phyloP scores from a whole-genome alignment of 352 stramenopile genomes.

The Phytophthora pistaciae region DNA sequence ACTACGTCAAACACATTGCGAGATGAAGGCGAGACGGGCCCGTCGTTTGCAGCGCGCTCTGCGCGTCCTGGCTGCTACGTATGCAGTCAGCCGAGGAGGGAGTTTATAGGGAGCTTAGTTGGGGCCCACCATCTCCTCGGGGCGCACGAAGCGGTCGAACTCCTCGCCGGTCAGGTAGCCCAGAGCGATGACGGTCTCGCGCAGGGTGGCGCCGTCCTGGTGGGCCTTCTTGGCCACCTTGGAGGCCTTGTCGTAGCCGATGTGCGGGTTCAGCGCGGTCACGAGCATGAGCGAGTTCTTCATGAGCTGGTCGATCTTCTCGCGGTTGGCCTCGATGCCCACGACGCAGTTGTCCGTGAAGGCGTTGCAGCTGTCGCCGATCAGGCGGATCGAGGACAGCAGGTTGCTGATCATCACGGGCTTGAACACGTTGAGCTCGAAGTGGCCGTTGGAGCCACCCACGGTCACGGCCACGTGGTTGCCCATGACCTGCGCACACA shows the following conservation, averaged over 20 bases:
- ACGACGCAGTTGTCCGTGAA: constrained; percentile 96
- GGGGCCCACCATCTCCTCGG: constrained; percentile 96
- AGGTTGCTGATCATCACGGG: constrained; percentile 96
- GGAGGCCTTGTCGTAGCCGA: constrained; percentile 98
- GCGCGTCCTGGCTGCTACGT: constrained; percentile 7
- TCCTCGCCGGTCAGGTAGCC: constrained; percentile 94
- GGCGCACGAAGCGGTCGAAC: constrained; percentile 96
- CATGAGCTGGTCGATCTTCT: constrained; percentile 94
- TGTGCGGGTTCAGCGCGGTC: constrained; percentile 96
- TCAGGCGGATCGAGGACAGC: constrained; percentile 79
- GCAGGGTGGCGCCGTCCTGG: constrained; percentile 94
- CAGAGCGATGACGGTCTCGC: constrained; percentile 90
- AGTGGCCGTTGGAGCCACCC: constrained; percentile 95
- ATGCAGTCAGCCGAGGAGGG: not conserved
- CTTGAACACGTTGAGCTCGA: constrained; percentile 99
- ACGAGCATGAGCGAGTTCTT: constrained; percentile 97
- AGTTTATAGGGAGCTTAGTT: constrained; percentile 52
- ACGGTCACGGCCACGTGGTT: constrained; percentile 96
- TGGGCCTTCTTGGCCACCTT: constrained; percentile 97
- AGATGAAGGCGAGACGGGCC: not conserved
- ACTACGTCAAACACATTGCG: not conserved
- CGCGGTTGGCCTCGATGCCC: constrained; percentile 92
- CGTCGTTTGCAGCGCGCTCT: not conserved
- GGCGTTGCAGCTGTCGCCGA: constrained; percentile 87
- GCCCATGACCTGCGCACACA: constrained; percentile 96